Conservation (phyloP, 805 yeast species). For the Yamadazyma philogaea region DNA sequence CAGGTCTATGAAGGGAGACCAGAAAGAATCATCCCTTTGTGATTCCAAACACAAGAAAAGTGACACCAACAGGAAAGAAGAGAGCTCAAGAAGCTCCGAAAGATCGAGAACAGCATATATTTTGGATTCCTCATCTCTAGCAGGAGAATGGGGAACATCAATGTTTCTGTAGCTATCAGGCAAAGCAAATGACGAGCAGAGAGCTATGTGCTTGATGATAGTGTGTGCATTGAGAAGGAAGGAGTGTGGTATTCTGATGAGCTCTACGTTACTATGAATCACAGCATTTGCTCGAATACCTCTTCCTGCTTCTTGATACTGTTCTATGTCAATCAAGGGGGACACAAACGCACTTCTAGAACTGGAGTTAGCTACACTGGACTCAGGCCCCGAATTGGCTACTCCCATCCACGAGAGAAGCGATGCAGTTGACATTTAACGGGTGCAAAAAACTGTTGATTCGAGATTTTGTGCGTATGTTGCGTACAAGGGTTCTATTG, state of each 20-base stretch:
- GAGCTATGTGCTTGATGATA: constrained; percentile 39
- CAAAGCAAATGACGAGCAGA: constrained; percentile 28
- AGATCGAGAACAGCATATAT: constrained; percentile 30
- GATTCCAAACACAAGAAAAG: constrained; percentile 49
- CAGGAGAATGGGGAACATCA: constrained; percentile 23
- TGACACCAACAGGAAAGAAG: constrained; percentile 60
- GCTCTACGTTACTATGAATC: constrained; percentile 39
- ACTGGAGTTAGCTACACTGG: neutral
- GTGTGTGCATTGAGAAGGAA: constrained; percentile 59
- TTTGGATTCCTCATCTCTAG: constrained; percentile 22
- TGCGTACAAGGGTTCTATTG: too few species aligned
- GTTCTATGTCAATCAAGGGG: constrained; percentile 4
- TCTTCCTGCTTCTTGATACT: constrained; percentile 44
- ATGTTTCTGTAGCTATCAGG: constrained; percentile 19
- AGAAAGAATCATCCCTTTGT: constrained; percentile 38
- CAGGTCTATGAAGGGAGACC: constrained; percentile 66
- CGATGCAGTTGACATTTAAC: neutral
- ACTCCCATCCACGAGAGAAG: constrained; percentile 1
- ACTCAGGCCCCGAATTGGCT: neutral
- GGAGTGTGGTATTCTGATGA: constrained; percentile 57
- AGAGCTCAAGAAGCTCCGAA: constrained; percentile 37
- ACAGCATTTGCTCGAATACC: constrained; percentile 48
- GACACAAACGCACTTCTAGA: constrained; percentile 6
- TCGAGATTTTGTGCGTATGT: too few species aligned
- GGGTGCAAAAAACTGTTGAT: neutral